phyloP scores from a whole-genome alignment of 805 yeast species.

The Saccharomyces eubayanus region DNA sequence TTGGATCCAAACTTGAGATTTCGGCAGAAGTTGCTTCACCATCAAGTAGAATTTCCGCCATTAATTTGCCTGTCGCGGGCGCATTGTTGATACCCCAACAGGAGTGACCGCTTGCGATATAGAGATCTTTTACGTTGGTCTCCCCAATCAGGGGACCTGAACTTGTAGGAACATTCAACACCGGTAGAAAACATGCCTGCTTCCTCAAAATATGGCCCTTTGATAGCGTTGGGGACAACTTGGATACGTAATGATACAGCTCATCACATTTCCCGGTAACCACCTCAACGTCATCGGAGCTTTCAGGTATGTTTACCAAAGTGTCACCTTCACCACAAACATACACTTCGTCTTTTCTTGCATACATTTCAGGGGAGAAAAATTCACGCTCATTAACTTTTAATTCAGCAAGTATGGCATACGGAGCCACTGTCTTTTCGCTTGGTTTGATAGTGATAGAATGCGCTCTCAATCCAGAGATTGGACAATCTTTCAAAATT shows the following conservation, averaged over 20 bases:
- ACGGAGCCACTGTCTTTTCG: conserved; percentile 68
- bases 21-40: conserved; percentile 75
- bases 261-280: conserved; percentile 83
- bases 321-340: conserved; percentile 97
- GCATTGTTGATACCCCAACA: conserved; percentile 99
- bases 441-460: conserved; percentile 85
- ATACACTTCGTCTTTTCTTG: conserved; percentile 90
- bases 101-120: conserved; percentile 85
- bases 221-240: conserved; percentile 58
- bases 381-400: conserved; percentile 57
- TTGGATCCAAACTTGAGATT: conserved; percentile 76
- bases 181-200: conserved; percentile 95
- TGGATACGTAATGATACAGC: conserved; percentile 71
- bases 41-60: conserved; percentile 80
- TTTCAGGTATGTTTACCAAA: conserved; percentile 82
- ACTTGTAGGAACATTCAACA: conserved; percentile 82
- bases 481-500: conserved; percentile 86
- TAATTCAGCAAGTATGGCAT: conserved; percentile 88
- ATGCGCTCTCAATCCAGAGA: conserved; percentile 89
- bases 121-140: conserved; percentile 74
- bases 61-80: conserved; percentile 89
- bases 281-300: conserved; percentile 88
- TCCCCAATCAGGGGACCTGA: conserved; percentile 93
- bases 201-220: conserved; percentile 69
- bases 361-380: conserved; percentile 90